Evolutionary conservation across 2,329 filamentous ascomycete species (phyloP).

Genomic region (Cordyceps pruinosa): DNA sequence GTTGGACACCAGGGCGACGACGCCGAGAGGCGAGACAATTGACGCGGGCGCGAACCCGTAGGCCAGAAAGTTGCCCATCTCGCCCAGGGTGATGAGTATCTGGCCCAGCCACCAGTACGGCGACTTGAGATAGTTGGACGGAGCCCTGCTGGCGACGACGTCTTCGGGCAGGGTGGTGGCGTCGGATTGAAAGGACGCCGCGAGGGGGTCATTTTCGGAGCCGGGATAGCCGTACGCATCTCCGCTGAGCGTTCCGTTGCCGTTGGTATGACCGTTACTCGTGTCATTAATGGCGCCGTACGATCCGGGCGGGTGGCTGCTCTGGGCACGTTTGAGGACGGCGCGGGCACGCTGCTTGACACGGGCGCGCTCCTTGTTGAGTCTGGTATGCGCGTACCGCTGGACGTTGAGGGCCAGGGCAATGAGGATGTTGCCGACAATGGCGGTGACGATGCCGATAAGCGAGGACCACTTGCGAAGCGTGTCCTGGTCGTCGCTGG

Average conservation of each 20-base stretch:
- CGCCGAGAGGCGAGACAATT: conserved; percentile 90
- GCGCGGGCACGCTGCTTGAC: conserved; percentile 48
- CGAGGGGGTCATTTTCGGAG: conserved; percentile 45
- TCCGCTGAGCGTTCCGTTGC: conserved; percentile 22
- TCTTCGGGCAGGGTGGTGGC: conserved; percentile 19
- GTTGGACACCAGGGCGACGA: conserved; percentile 95
- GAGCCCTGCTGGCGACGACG: conserved; percentile 28
- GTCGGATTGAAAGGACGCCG: conserved; percentile 41
- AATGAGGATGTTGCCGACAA: conserved; percentile 87
- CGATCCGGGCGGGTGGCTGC: conserved; percentile 20
- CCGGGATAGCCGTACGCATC: conserved; percentile 26
- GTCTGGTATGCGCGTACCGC: conserved; percentile 83
- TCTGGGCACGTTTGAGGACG: conserved; percentile 41
- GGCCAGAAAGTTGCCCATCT: conserved; percentile 92
- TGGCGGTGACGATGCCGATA: conserved; percentile 90
- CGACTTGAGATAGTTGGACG: conserved; percentile 75
- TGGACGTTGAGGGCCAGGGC: conserved; percentile 95
- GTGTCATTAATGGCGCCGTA: conserved; percentile 27
- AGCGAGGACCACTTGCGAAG: conserved; percentile 78
- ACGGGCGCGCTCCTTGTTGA: conserved; percentile 63
- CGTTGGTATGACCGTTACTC: conserved; percentile 13
- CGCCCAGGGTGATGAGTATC: conserved; percentile 83
- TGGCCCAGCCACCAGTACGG: conserved; percentile 97
- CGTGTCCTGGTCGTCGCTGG: conserved; percentile 36
- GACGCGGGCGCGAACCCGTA: conserved; percentile 97